These are phyloP conservation scores for Quercus mongolica DNA, from an alignment of 306 rosid species.

Conservation along the genomic window DNA sequence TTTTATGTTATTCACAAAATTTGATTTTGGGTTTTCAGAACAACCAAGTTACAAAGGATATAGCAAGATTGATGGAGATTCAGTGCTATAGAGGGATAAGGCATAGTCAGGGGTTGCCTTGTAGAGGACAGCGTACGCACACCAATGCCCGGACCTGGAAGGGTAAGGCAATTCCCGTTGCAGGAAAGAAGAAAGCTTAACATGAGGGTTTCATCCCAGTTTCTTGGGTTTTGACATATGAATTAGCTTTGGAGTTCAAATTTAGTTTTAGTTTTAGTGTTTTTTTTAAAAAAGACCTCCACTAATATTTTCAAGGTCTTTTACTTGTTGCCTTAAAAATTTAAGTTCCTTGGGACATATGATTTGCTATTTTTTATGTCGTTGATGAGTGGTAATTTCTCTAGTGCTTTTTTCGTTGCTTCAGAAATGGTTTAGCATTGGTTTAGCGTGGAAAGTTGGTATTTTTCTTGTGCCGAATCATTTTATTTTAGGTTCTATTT, in stretches of 20 bases:
- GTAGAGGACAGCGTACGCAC: slow-evolving; percentile 67
- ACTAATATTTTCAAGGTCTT: background rate
- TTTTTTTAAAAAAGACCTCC: background rate
- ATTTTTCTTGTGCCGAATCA: no score
- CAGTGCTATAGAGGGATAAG: slow-evolving; percentile 63
- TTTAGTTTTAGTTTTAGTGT: no score
- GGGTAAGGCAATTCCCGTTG: slow-evolving; percentile 28
- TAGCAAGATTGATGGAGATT: slow-evolving; percentile 42
- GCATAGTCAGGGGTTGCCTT: slow-evolving; percentile 48
- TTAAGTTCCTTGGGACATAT: background rate
- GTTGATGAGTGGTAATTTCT: background rate
- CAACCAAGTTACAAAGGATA: slow-evolving; percentile 43
- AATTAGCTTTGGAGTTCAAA: background rate
- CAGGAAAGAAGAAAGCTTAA: slow-evolving; percentile 17
- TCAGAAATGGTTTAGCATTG: background rate
- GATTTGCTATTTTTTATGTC: background rate
- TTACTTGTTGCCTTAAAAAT: background rate
- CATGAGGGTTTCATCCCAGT: background rate
- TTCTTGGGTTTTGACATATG: background rate
- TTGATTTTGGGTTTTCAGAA: slow-evolving; percentile 22
- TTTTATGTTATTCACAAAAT: background rate
- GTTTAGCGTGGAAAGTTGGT: no score
- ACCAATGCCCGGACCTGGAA: slow-evolving; percentile 60
- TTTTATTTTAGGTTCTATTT: no score
- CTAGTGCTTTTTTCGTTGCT: background rate